These are phyloP conservation scores for Diplodia seriata DNA, from an alignment of 2,329 filamentous ascomycete species.

Conservation along the genomic window DNA sequence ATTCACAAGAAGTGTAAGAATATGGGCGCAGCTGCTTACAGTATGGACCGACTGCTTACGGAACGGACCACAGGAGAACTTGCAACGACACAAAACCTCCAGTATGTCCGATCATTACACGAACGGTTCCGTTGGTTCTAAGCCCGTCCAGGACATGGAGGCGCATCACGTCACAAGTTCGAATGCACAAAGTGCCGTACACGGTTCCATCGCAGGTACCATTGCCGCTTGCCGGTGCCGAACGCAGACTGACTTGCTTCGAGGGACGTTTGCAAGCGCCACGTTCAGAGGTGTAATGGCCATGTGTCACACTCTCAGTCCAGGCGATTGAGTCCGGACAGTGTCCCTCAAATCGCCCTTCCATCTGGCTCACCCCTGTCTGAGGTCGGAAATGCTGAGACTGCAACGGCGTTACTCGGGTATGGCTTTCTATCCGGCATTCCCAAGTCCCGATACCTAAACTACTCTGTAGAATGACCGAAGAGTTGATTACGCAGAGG, in stretches of 20 bases:
- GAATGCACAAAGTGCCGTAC: conserved; percentile 7
- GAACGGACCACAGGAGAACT: background rate
- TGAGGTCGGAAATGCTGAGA: background rate
- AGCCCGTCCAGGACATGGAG: background rate
- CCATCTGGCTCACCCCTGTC: too few relatives aligned
- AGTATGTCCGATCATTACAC: background rate
- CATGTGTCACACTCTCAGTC: background rate
- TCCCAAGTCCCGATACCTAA: background rate
- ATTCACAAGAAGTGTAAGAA: background rate
- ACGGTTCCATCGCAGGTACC: background rate
- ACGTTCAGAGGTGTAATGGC: background rate
- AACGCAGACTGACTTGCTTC: background rate
- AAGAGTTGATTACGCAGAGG: background rate
- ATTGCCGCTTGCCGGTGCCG: background rate
- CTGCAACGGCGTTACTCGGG: background rate
- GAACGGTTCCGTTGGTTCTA: background rate
- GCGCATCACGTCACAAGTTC: background rate
- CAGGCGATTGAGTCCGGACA: background rate
- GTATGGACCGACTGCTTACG: background rate
- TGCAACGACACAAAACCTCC: background rate
- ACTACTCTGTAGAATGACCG: rapidly evolving
- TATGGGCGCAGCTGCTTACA: background rate
- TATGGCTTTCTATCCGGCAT: background rate
- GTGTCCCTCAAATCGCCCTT: background rate
- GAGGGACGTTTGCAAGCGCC: conserved; percentile 3